Evolutionary conservation across 1,139 yeast genomes (phyloP).

Genomic region (Suhomyces yuchorum): DNA sequence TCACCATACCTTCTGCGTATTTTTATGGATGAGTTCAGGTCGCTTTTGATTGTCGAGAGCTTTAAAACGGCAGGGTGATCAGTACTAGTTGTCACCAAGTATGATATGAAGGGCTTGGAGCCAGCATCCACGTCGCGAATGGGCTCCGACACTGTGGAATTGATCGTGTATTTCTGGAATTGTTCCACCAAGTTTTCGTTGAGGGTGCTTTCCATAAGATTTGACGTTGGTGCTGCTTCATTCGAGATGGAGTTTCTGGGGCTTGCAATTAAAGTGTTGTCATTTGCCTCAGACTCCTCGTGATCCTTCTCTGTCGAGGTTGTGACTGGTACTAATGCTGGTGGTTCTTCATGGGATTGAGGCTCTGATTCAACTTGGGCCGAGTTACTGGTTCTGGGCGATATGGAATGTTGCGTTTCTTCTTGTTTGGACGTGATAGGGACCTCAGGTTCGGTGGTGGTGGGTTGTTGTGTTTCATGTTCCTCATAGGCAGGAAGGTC

Average conservation of each 20-base stretch:
- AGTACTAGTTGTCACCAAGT: constrained; percentile 68
- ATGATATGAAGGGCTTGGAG: constrained; percentile 79
- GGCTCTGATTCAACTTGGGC: neutral
- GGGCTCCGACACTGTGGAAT: constrained; percentile 65
- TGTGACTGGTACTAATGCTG: neutral
- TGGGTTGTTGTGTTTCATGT: constrained; percentile 1
- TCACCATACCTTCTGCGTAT: constrained; percentile 83
- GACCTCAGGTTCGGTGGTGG: neutral
- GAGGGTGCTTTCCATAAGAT: neutral
- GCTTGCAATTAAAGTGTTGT: constrained; percentile 2
- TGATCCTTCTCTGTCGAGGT: neutral
- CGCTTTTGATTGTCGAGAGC: constrained; percentile 22
- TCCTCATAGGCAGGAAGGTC: constrained; percentile 3
- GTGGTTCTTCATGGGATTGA: neutral
- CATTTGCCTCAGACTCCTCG: constrained; percentile 1
- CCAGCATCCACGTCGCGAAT: constrained; percentile 75
- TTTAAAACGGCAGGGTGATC: constrained; percentile 47
- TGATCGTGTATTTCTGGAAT: constrained; percentile 31
- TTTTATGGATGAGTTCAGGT: constrained; percentile 42
- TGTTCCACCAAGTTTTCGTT: constrained; percentile 3
- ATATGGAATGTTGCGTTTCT: neutral
- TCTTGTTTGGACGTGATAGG: neutral
- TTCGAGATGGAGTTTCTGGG: constrained; percentile 4
- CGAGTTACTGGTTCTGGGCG: neutral
- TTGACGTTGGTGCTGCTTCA: neutral